phyloP scores from a whole-genome alignment of 2,329 filamentous ascomycete genomes.

The Gnomoniopsis sp. region DNA sequence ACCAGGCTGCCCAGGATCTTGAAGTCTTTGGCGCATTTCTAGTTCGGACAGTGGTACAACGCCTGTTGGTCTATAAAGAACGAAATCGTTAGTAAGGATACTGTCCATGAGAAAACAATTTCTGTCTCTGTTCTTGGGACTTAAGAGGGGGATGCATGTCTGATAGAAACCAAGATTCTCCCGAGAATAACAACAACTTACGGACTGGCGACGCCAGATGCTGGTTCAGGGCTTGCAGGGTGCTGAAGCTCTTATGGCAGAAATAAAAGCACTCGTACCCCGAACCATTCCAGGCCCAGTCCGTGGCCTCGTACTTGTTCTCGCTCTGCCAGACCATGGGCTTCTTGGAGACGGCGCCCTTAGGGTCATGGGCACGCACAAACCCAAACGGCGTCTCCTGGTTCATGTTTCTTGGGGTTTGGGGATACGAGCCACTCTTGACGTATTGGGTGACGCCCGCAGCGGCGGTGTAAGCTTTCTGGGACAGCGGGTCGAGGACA shows the following conservation, averaged over 20 bases:
- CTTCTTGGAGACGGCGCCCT: constrained; percentile 47
- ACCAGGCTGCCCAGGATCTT: constrained; percentile 35
- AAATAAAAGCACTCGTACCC: constrained; percentile 50
- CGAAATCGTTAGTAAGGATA: neutral
- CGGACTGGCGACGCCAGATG: constrained; percentile 54
- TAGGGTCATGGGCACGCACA: constrained; percentile 43
- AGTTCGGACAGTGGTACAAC: constrained; percentile 39
- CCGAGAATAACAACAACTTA: constrained; percentile 25
- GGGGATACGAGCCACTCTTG: constrained; percentile 50
- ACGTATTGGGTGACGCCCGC: constrained; percentile 55
- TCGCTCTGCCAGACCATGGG: constrained; percentile 43
- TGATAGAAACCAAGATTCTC: neutral
- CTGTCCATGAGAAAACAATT: neutral
- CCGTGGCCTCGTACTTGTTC: constrained; percentile 34
- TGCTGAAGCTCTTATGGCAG: constrained; percentile 43
- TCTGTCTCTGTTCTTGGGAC: constrained; percentile 33
- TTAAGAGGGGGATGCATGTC: constrained; percentile 20
- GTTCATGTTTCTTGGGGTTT: constrained; percentile 39
- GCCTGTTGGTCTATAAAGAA: constrained; percentile 37
- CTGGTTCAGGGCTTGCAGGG: constrained; percentile 36
- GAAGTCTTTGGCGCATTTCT: constrained; percentile 33
- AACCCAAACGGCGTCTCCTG: constrained; percentile 44
- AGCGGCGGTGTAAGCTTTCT: constrained; percentile 40
- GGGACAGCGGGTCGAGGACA: constrained; percentile 55
- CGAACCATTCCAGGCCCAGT: constrained; percentile 37